A percentile compares a stretch with the other conserved stretches of the same genome.
These are phyloP conservation scores for Populus hybrid DNA, from an alignment of 441 rosid genomes.

Conservation along the genomic window DNA sequence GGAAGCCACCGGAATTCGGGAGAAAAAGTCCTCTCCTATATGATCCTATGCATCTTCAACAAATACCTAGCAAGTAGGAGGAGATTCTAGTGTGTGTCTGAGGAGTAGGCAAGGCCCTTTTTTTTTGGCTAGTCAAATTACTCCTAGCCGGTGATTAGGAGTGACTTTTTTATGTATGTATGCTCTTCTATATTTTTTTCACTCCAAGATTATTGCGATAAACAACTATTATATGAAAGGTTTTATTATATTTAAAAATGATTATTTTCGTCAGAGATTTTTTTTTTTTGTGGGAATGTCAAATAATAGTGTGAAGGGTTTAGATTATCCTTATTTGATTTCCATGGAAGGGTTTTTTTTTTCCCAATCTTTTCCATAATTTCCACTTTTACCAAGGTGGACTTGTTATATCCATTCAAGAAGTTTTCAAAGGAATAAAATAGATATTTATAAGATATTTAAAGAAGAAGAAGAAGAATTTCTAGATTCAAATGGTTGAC, in stretches of 20 bases:
- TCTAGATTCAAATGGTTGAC: neutral
- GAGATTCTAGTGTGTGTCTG: neutral
- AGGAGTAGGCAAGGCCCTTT: neutral
- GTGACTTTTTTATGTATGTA: too few species aligned
- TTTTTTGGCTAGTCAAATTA: neutral
- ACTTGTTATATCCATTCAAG: neutral
- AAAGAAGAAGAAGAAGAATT: neutral
- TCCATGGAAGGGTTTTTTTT: neutral
- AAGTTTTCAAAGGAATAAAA: neutral
- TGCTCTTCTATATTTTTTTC: neutral
- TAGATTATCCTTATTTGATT: neutral
- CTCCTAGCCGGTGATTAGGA: neutral
- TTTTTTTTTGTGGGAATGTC: neutral
- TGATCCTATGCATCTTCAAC: constrained; percentile 9
- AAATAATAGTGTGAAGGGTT: neutral
- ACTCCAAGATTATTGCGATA: neutral
- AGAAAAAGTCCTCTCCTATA: neutral
- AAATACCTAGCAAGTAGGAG: neutral
- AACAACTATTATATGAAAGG: neutral
- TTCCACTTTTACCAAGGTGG: neutral
- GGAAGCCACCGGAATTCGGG: neutral
- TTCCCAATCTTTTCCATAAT: neutral
- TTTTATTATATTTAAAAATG: neutral
- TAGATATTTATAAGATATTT: neutral
- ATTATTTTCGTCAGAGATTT: neutral